Base-by-base conservation (phyloP, 2,329 filamentous ascomycete genomes). In the Neoscytalidium dimidiatum region DNA sequence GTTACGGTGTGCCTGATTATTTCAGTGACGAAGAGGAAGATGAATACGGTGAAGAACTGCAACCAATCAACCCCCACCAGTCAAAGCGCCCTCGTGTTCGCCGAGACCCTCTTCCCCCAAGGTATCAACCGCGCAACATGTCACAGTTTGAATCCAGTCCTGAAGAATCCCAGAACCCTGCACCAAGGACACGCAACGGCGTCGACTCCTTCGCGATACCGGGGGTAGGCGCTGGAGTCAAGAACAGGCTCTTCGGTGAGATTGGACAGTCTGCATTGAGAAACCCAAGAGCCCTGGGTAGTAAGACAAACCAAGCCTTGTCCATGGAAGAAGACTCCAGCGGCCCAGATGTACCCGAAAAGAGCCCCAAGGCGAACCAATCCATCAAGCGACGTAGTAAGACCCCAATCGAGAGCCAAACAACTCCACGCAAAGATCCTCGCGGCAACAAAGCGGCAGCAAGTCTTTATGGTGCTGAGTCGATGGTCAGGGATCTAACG, bases 181-280 rank as follows among this genome's bases (percentile, higher is more conserved):
- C 78, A 75, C 31, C 71, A 74, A 67, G 35, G 71, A 66, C 67
- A n/a, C n/a, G 61, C 7, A 35, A 71, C 28, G 48, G 41, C 14
- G 69, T 70, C 1, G 73, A 76, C 33, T 74, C 73, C 51, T 72
- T 76, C 65, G 57, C 69, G 14, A 44, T 71, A 17, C 71, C 74
- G 69, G 71, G 69, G 11, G 69, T 67, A 31, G 64, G 7, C 21
- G 28, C 41, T 21, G 23, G 17, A 52, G 51, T n/a, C 17, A 43
- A n/a, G 4, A 67, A 76, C 66, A 84, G 83, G 57, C 77, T 89
- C 5, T 89, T 89, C 71, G 87, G 87, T 13, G 87, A 89, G 71
- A 85, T 89, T 67, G 83, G 83, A 11, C 75, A 81, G 29, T 86
- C 85, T 21, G 83, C 83, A 11, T 70, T 88, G 14, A 77, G 80